Base-by-base conservation (phyloP, 2,329 filamentous ascomycete species). In the Pseudocercospora pini-densiflorae region DNA sequence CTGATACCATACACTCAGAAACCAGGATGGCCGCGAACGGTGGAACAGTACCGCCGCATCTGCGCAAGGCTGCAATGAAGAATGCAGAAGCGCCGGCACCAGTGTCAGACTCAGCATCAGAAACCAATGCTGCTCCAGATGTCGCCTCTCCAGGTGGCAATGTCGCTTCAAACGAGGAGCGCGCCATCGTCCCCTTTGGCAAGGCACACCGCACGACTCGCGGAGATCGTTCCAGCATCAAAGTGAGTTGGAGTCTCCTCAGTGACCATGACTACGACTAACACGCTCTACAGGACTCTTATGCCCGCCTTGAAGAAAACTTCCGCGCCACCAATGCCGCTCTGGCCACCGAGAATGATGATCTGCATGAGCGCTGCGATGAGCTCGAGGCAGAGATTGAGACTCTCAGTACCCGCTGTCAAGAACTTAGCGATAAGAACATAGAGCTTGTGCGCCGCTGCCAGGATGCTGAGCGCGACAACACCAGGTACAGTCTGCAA, bases 331-430 rank as follows among this genome's bases (percentile, higher is more conserved):
- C 55, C 55, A 58, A 23, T 29, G 33, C 55, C 19, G 19, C n/a
- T 29, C 23, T 57, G 5, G 29, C 23, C 5, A 27, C 24, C 9
- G 31, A 66, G 14, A 36, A 47, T 16, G 53, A 62, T 7, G 43
- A 58, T 14, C 53, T 62, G 8, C 40, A 51, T n/a, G 16, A 47
- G n/a, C 59, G 33, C 16, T 62, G 60, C 36, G 59, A 53, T 23
- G 19, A 51, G 16, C 45, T 62, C 16, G 53, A 66, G 8, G 23
- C 12, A 9, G 64, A 66, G 45, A 62, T 54, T 33, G 53, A 24
- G 10, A 24, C 55, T 0, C 43, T 66, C 27, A 62, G 8, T 23
- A n/a, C 36, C 29, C 43, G 29, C 7, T 64, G 55, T 19, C 45
- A 60, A 8, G 45, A 60, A 23, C 55, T 64, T 6, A 8, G 12